These are phyloP conservation scores for Pisolithus marmoratus DNA, from an alignment of 768 basidiomycete species.

Conservation along the genomic window DNA sequence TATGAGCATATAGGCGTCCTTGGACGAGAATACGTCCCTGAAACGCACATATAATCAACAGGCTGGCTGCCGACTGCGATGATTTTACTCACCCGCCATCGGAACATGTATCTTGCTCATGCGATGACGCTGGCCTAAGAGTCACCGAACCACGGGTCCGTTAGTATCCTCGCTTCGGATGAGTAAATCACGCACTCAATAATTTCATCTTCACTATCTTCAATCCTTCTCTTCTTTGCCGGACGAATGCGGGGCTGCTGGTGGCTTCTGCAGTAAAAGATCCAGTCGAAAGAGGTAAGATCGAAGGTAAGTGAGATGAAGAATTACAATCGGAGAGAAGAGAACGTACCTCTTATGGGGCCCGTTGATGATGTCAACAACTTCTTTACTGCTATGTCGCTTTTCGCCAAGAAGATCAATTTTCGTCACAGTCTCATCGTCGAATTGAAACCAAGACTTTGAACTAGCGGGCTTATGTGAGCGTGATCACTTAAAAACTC, in stretches of 20 bases:
- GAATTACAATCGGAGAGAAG: background rate
- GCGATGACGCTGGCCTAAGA: conserved; percentile 14
- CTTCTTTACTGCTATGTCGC: conserved; percentile 25
- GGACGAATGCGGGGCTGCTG: conserved; percentile 34
- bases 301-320: background rate
- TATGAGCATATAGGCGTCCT: conserved; percentile 94
- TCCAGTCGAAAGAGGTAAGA: background rate
- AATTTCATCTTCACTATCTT: conserved; percentile 55
- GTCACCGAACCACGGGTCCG: background rate
- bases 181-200: conserved; percentile 22
- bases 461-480: conserved; percentile 34
- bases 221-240: conserved; percentile 45
- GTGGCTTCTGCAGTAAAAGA: conserved; percentile 14
- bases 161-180: conserved; percentile 5
- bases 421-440: conserved; percentile 78
- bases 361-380: conserved; percentile 21
- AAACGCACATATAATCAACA: conserved; percentile 6
- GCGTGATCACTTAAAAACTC: background rate
- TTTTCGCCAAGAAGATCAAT: conserved; percentile 52
- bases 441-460: conserved; percentile 84
- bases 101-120: conserved; percentile 16
- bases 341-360: conserved; percentile 23
- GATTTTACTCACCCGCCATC: conserved; percentile 82
- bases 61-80: conserved; percentile 52
- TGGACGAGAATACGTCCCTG: conserved; percentile 57